Evolutionary conservation across 257 asterid species (phyloP).

Genomic region (Lithospermum erythrorhizon): DNA sequence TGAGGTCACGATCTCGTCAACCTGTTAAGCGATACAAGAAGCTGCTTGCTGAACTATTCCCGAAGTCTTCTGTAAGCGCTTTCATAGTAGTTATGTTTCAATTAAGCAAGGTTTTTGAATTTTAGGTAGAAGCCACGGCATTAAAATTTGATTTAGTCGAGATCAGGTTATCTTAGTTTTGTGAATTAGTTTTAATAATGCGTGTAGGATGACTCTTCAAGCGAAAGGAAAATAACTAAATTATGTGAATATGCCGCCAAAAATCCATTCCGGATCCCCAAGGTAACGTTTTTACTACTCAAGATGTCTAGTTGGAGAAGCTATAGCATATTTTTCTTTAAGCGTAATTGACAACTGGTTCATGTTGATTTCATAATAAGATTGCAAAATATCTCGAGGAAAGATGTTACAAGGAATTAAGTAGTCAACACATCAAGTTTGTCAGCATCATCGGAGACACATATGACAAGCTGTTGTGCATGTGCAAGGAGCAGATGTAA

Average conservation of each 20-base stretch:
- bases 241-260: slow-evolving; percentile 92
- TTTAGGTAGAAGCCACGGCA: neutral
- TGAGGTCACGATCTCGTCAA: slow-evolving; percentile 92
- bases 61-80: slow-evolving; percentile 75
- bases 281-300: slow-evolving; percentile 29
- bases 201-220: slow-evolving; percentile 60
- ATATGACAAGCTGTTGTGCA: slow-evolving; percentile 62
- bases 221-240: slow-evolving; percentile 70
- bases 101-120: neutral
- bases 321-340: neutral
- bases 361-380: slow-evolving; percentile 20
- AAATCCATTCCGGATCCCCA: slow-evolving; percentile 84
- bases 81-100: neutral
- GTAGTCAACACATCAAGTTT: slow-evolving; percentile 50
- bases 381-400: slow-evolving; percentile 89
- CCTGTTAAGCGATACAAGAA: slow-evolving; percentile 97
- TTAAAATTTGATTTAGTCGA: neutral
- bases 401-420: slow-evolving; percentile 82
- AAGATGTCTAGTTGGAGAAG: neutral
- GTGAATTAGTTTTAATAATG: slow-evolving; percentile 6
- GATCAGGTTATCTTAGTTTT: neutral
- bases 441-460: slow-evolving; percentile 56
- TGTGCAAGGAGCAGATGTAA: slow-evolving; percentile 85
- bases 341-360: neutral
- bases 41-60: slow-evolving; percentile 86